Base-by-base conservation (phyloP, 192 early-diverging fungal species). In the Backusella sp. region DNA sequence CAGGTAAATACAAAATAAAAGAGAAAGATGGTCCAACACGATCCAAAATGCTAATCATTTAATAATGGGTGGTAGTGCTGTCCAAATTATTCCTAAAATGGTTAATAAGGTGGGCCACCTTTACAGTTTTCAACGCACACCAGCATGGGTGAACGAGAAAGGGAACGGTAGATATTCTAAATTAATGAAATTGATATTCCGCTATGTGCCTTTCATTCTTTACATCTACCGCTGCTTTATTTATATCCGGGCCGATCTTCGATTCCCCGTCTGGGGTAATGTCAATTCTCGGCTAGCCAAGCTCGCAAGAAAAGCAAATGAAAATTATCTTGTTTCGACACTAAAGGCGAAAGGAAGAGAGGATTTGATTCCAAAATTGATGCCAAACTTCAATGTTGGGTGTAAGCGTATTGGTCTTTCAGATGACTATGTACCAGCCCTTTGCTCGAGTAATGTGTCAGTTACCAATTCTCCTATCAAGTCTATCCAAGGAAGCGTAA, bases 91-190 rank as follows among this genome's bases (percentile, higher is more conserved):
- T n/a, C 88, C 88, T 15, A 36, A 80, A 3, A 70, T 89, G 44
- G 78, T 76, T 14, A 76, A 82, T 39, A 71, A 78, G 69, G 84
- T 76, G 41, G 71, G 72, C 34, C 78, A 68, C 15, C 74, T 89
- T 12, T 76, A 82, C 59, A 80, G 77, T 56, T 89, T 82, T 73
- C 88, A 89, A 72, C 83, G 88, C 6, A 85, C 85, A 37, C 85
- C 88, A 3, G 79, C 85, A 19, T 86, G 82, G 75, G 76, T 89
- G 19, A 41, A 76, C 21, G 81, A 84, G 8, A 80, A 76, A 19
- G 14, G 32, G 12, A 79, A 84, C 19, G 80, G 68, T 6, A 39
- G 73, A 14, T 85, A 84, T 30, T 68, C 39, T 46, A 32, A 41
- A 32, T 19, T 77, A 0, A 69, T 80, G 69, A 88, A 84, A 70